These are phyloP conservation scores for Crithidia expoeki DNA, from an alignment of 208 protist species.

Conservation along the genomic window DNA sequence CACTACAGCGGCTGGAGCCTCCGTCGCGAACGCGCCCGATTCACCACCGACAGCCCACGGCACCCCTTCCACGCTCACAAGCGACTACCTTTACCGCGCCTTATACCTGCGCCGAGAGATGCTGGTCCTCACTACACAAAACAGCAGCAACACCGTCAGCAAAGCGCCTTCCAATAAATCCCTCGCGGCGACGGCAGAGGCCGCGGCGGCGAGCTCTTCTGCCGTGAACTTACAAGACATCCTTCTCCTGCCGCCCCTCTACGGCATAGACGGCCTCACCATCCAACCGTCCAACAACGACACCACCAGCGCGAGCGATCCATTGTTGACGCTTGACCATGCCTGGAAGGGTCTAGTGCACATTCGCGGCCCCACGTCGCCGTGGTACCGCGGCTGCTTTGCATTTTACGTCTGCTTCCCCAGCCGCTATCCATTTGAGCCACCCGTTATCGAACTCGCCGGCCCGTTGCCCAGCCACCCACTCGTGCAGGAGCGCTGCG, in stretches of 20 bases:
- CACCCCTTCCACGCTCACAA: slow-evolving; percentile 20
- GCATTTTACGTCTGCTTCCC: slow-evolving; percentile 62
- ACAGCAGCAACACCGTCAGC: not conserved
- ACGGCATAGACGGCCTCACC: slow-evolving; percentile 14
- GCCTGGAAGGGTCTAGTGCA: slow-evolving; percentile 59
- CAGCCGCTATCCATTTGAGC: slow-evolving; percentile 69
- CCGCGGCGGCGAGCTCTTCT: not conserved
- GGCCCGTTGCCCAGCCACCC: slow-evolving; percentile 62
- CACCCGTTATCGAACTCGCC: slow-evolving; percentile 52
- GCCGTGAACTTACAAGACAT: slow-evolving; percentile 3
- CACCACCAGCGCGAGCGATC: slow-evolving; percentile 6
- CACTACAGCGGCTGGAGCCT: too few species aligned
- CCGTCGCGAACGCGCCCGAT: too few species aligned
- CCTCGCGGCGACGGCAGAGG: not conserved
- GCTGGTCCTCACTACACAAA: slow-evolving; percentile 18
- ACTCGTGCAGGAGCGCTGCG: slow-evolving; percentile 39
- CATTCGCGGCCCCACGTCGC: slow-evolving; percentile 44
- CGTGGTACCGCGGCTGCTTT: slow-evolving; percentile 75
- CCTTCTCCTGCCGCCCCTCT: slow-evolving; percentile 27
- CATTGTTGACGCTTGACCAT: slow-evolving; percentile 20
- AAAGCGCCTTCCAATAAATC: not conserved
- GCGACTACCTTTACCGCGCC: slow-evolving; percentile 55
- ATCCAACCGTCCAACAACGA: not conserved
- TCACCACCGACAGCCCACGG: not conserved
- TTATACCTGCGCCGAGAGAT: slow-evolving; percentile 71